Evolutionary conservation across 23 red algal genomes (phyloP).

Genomic region (Gracilaria domingensis): DNA sequence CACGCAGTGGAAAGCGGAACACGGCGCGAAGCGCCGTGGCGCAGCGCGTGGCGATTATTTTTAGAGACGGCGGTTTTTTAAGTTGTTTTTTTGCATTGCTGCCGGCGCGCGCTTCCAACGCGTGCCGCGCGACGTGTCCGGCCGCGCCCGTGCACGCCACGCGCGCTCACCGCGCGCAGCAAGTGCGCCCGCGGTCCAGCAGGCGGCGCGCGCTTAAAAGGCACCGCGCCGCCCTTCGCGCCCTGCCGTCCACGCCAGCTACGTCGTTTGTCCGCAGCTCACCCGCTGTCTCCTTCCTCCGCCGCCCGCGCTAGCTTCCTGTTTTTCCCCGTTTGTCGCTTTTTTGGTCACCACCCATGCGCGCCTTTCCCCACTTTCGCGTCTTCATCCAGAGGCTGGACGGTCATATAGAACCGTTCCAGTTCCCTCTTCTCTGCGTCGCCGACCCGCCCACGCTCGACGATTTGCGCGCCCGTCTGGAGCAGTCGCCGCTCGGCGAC

Average conservation of each 20-base stretch:
- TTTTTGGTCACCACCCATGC: slow-evolving; percentile 6
- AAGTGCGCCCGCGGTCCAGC: background rate
- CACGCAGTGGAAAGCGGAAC: background rate
- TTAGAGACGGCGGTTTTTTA: background rate
- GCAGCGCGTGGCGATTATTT: background rate
- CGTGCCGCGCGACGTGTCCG: slow-evolving; percentile 23
- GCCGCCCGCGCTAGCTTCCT: no score
- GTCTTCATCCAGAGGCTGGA: slow-evolving; percentile 44
- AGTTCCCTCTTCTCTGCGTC: slow-evolving; percentile 41
- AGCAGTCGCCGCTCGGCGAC: slow-evolving; percentile 38
- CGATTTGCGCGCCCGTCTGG: slow-evolving; percentile 38
- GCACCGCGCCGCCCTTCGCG: background rate
- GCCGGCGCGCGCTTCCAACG: slow-evolving; percentile 8
- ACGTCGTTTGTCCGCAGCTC: background rate
- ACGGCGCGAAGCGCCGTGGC: no score
- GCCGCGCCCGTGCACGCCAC: background rate
- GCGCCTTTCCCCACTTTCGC: slow-evolving; percentile 21
- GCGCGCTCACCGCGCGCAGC: background rate
- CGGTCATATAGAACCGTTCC: slow-evolving; percentile 6
- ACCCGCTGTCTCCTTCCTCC: background rate
- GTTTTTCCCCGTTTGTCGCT: background rate
- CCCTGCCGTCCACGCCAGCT: background rate
- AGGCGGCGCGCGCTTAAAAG: background rate
- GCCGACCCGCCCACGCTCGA: slow-evolving; percentile 46
- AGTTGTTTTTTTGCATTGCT: background rate